These are phyloP conservation scores for Lipomyces japonicus DNA, from an alignment of 805 yeast genomes.

Conservation along the genomic window DNA sequence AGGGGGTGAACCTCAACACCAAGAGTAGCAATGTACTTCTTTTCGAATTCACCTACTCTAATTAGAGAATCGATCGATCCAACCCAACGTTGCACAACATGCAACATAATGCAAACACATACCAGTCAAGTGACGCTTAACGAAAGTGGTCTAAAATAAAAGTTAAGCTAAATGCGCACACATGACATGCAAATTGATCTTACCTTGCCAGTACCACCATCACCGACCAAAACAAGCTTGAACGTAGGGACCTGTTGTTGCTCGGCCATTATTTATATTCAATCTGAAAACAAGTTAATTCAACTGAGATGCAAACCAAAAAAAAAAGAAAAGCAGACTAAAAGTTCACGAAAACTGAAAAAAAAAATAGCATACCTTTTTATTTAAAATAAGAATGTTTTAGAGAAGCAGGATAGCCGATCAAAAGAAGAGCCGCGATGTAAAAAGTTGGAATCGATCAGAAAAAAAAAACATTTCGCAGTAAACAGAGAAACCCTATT, in stretches of 20 bases:
- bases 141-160: conserved; percentile 76
- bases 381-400: background rate
- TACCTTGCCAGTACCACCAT: conserved; percentile 99
- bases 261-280: conserved; percentile 22
- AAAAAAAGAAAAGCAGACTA: background rate
- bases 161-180: background rate
- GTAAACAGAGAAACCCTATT: background rate
- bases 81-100: background rate
- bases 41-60: conserved; percentile 84
- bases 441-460: conserved; percentile 15
- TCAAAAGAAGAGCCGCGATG: conserved; percentile 4
- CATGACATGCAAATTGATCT: conserved; percentile 28
- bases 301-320: background rate
- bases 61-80: too few species aligned
- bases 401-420: background rate
- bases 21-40: conserved; percentile 96
- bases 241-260: conserved; percentile 75
- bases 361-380: background rate
- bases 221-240: conserved; percentile 98
- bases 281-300: background rate
- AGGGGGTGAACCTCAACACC: conserved; percentile 99
- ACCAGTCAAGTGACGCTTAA: conserved; percentile 94
- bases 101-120: background rate
- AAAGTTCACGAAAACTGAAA: background rate
- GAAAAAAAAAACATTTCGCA: conserved; percentile 5